Evolutionary conservation across 2,329 filamentous ascomycete species (phyloP).

Genomic region (Fusarium hainanense): DNA sequence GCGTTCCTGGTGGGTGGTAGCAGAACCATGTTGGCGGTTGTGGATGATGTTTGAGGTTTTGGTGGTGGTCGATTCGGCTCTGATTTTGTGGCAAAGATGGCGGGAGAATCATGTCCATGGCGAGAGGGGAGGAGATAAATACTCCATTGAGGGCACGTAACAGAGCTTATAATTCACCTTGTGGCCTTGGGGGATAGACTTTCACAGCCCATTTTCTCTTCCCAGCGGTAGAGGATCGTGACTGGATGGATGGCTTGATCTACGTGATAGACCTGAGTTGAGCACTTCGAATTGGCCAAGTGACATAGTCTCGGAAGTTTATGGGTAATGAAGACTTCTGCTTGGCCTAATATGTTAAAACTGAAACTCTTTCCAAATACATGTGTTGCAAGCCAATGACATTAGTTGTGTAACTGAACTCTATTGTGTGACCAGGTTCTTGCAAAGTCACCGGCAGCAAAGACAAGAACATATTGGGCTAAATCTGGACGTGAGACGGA

Average conservation of each 20-base stretch:
- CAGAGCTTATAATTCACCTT: neutral
- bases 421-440: neutral
- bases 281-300: neutral
- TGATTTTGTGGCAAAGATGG: neutral
- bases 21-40: neutral
- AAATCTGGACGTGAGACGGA: neutral
- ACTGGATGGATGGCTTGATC: neutral
- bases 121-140: neutral
- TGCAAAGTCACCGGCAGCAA: neutral
- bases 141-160: neutral
- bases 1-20: neutral
- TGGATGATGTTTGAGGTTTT: neutral
- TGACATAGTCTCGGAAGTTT: neutral
- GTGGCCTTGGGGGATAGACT: neutral
- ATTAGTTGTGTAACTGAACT: neutral
- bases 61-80: neutral
- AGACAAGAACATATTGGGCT: neutral
- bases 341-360: neutral
- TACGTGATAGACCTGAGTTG: too few relatives aligned
- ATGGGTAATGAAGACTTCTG: neutral
- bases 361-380: neutral
- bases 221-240: neutral
- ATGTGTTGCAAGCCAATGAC: neutral
- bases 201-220: neutral
- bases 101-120: neutral